These are phyloP conservation scores for Nigrospora osmanthi DNA, from an alignment of 2,329 filamentous ascomycete species.

Conservation along the genomic window DNA sequence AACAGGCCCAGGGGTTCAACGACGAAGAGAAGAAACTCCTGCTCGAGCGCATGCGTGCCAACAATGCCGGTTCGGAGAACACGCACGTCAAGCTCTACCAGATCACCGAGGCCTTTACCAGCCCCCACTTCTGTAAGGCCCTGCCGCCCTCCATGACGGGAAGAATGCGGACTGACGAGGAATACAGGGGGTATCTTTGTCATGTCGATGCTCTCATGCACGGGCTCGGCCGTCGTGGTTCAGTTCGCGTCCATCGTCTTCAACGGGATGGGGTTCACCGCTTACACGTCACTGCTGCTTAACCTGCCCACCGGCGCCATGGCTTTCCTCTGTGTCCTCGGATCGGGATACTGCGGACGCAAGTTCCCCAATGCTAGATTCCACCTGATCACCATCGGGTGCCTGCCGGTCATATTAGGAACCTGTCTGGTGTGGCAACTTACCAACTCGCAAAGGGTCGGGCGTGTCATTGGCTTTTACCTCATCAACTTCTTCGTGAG, in stretches of 20 bases:
- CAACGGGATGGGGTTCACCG: slow-evolving; percentile 24
- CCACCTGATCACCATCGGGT: slow-evolving; percentile 16
- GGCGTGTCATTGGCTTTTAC: slow-evolving; percentile 20
- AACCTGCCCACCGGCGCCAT: slow-evolving; percentile 23
- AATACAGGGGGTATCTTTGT: slow-evolving; percentile 12
- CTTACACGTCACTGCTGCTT: slow-evolving; percentile 22
- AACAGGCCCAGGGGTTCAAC: slow-evolving; percentile 20
- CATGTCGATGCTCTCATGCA: slow-evolving; percentile 19
- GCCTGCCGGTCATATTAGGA: slow-evolving; percentile 19
- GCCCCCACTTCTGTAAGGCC: slow-evolving; percentile 17
- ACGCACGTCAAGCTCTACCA: slow-evolving; percentile 18
- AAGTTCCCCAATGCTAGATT: slow-evolving; percentile 15
- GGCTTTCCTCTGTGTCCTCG: slow-evolving; percentile 20
- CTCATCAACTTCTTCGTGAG: slow-evolving; percentile 18
- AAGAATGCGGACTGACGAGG: too few relatives aligned
- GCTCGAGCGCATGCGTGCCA: slow-evolving; percentile 16
- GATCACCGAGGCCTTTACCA: slow-evolving; percentile 16
- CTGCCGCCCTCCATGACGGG: too few relatives aligned
- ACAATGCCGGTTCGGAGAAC: slow-evolving; percentile 19
- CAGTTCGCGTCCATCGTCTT: slow-evolving; percentile 24
- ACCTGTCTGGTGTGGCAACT: slow-evolving; percentile 20
- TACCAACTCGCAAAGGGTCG: slow-evolving; percentile 8
- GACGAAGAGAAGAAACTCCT: slow-evolving; percentile 15
- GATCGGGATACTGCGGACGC: slow-evolving; percentile 19
- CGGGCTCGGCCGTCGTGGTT: slow-evolving; percentile 19